Evolutionary conservation across 2,329 filamentous ascomycete genomes (phyloP).

Genomic region (Exophiala calicioides): DNA sequence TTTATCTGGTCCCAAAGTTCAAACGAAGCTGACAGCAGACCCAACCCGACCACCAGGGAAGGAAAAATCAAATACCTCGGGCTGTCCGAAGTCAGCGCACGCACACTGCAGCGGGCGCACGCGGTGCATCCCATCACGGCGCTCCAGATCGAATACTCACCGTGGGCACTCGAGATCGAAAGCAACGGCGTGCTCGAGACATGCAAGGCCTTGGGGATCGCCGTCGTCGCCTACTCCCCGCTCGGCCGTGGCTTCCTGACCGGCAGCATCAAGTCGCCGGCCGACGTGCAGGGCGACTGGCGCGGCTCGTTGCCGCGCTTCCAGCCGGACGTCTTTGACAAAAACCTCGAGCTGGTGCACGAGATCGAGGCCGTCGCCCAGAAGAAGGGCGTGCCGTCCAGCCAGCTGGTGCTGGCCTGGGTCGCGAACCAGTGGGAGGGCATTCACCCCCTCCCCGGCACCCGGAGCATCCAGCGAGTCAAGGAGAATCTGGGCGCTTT

Average conservation of each 20-base stretch:
- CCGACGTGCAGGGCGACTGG: constrained; percentile 60
- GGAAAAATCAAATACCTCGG: constrained; percentile 56
- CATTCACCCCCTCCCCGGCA: constrained; percentile 41
- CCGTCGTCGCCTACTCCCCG: constrained; percentile 72
- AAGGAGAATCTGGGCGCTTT: constrained; percentile 36
- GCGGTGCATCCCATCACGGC: constrained; percentile 50
- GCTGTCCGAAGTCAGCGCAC: constrained; percentile 49
- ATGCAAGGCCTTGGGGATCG: constrained; percentile 62
- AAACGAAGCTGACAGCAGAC: too few relatives aligned
- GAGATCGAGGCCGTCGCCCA: constrained; percentile 60
- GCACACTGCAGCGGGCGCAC: constrained; percentile 50
- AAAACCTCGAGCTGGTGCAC: constrained; percentile 64
- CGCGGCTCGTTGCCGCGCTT: constrained; percentile 58
- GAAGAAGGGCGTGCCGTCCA: constrained; percentile 61
- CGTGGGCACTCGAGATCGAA: constrained; percentile 51
- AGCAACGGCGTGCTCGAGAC: constrained; percentile 44
- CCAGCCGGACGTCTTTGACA: constrained; percentile 61
- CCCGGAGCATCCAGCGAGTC: constrained; percentile 32
- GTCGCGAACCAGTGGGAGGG: constrained; percentile 55
- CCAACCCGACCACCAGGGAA: too few relatives aligned
- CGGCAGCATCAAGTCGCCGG: constrained; percentile 51
- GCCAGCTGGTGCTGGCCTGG: constrained; percentile 70
- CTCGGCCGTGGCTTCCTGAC: constrained; percentile 62
- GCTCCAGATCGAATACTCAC: constrained; percentile 54
- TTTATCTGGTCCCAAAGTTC: too few relatives aligned